A percentile compares a stretch with the other conserved stretches of the same genome.
These are phyloP conservation scores for Yarrowia sp. DNA, from an alignment of 805 yeast species.

Conservation along the genomic window DNA sequence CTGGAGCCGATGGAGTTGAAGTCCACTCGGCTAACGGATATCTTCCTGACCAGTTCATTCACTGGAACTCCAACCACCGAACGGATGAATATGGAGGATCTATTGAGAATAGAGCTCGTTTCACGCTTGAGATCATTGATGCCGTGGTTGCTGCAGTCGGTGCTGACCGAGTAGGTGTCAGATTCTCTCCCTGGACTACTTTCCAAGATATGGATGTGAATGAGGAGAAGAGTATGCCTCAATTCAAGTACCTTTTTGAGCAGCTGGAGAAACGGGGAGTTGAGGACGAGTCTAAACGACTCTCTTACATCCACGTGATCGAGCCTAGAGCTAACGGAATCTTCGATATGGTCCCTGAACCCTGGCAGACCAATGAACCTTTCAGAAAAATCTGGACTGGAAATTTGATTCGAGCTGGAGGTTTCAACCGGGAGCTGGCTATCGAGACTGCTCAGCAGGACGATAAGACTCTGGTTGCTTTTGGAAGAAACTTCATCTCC, in stretches of 20 bases:
- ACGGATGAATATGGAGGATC: constrained; percentile 64
- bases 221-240: constrained; percentile 30
- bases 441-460: constrained; percentile 36
- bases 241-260: constrained; percentile 43
- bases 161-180: constrained; percentile 47
- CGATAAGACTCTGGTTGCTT: constrained; percentile 38
- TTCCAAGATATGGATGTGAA: constrained; percentile 28
- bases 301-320: constrained; percentile 43
- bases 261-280: constrained; percentile 44
- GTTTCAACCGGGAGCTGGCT: constrained; percentile 30
- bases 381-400: constrained; percentile 48
- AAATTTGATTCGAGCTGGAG: constrained; percentile 45
- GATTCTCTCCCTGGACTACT: constrained; percentile 39
- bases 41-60: constrained; percentile 49
- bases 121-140: constrained; percentile 53
- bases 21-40: constrained; percentile 66
- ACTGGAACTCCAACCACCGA: constrained; percentile 48
- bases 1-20: constrained; percentile 64
- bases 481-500: constrained; percentile 52
- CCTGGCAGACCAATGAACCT: constrained; percentile 28
- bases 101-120: constrained; percentile 54
- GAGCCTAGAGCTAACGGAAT: constrained; percentile 41
- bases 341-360: constrained; percentile 31
- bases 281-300: constrained; percentile 34
- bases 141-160: constrained; percentile 47